Percentiles rank a stretch among this genome's conserved stretches.
phyloP scores from a whole-genome alignment of 257 asterid genomes.

The Mentha longifolia region DNA sequence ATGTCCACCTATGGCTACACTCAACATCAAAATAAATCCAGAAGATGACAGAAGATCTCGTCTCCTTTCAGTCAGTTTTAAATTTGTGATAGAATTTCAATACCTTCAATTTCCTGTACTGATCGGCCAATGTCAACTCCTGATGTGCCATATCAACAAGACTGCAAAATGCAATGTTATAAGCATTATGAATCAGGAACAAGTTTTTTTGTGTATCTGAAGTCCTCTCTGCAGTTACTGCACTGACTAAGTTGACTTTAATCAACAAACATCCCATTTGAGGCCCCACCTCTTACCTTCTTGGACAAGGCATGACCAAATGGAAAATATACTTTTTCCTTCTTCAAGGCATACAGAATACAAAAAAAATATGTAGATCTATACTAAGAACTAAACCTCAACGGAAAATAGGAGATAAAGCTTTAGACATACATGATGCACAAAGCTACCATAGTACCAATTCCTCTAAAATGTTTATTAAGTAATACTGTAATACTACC shows the following conservation, averaged over 20 bases:
- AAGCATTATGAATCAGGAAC: conserved; percentile 36
- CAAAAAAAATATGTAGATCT: background rate
- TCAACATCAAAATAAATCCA: conserved; percentile 6
- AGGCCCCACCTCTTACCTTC: conserved; percentile 10
- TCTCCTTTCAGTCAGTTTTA: conserved; percentile 11
- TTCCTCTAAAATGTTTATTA: background rate
- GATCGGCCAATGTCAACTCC: conserved; percentile 96
- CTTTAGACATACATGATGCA: background rate
- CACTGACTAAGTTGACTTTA: conserved; percentile 19
- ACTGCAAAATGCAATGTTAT: conserved; percentile 50
- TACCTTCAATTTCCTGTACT: conserved; percentile 84
- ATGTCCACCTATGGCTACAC: conserved; percentile 12
- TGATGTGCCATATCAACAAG: conserved; percentile 86
- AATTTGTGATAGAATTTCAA: conserved; percentile 21
- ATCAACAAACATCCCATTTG: conserved; percentile 1
- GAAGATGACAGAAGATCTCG: background rate
- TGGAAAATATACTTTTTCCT: background rate
- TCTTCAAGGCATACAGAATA: background rate
- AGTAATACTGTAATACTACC: background rate
- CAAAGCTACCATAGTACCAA: background rate
- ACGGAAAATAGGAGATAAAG: background rate
- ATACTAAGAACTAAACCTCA: background rate
- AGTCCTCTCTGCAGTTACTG: conserved; percentile 26
- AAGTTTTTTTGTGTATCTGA: conserved; percentile 24
- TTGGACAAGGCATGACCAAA: conserved; percentile 19